These are phyloP conservation scores for Fomitopsis palustris DNA, from an alignment of 1,284 basidiomycete genomes.

Conservation along the genomic window DNA sequence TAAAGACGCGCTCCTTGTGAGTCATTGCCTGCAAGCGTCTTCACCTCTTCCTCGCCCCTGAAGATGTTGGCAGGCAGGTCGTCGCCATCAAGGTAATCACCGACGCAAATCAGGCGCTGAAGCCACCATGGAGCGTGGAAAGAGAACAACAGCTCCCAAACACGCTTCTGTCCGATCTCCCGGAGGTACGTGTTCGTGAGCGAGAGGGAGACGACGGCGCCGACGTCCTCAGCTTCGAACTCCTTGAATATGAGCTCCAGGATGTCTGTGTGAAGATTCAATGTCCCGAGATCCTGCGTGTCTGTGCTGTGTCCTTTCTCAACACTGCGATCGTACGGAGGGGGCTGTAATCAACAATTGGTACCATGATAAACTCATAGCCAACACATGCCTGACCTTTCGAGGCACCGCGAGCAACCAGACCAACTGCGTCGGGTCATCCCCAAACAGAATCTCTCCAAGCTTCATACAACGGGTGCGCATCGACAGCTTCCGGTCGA, in stretches of 20 bases:
- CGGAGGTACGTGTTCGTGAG: conserved; percentile 10
- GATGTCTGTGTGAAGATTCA: background rate
- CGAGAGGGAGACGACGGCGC: conserved; percentile 1
- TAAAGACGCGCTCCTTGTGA: background rate
- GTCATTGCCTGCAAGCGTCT: conserved; percentile 1
- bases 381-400: background rate
- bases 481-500: background rate
- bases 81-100: background rate
- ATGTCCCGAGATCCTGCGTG: background rate
- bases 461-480: background rate
- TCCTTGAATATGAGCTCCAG: background rate
- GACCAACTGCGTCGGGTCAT: background rate
- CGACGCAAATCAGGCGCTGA: conserved; percentile 16
- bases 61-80: conserved; percentile 12
- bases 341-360: background rate
- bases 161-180: background rate
- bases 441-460: background rate
- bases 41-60: conserved; percentile 2
- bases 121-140: conserved; percentile 3
- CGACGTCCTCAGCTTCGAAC: background rate
- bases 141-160: background rate
- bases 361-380: background rate
- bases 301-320: background rate
- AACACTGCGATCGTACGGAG: background rate
- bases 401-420: background rate